Evolutionary conservation across 192 early-diverging fungal genomes (phyloP).

Genomic region (Coemansia sp.): DNA sequence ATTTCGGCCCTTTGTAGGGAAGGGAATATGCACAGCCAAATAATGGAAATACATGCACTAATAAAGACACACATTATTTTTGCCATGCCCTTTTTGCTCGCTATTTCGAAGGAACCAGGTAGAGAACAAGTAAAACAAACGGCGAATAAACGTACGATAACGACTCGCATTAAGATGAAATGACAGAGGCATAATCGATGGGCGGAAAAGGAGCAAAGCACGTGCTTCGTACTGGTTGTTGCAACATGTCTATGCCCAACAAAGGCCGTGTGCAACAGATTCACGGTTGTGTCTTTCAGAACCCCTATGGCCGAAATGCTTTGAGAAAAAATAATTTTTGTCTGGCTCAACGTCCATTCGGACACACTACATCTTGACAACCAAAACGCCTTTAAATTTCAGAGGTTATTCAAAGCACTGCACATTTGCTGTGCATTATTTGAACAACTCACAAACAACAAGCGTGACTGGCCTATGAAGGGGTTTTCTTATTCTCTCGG

Average conservation of each 20-base stretch:
- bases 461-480: background rate
- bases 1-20: background rate
- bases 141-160: background rate
- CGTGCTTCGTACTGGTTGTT: background rate
- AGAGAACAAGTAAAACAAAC: background rate
- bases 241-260: background rate
- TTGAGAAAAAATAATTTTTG: background rate
- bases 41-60: background rate
- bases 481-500: too few species aligned
- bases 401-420: background rate
- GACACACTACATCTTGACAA: background rate
- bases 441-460: background rate
- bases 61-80: constrained; percentile 7
- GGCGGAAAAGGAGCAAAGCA: background rate
- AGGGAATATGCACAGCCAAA: background rate
- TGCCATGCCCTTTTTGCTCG: background rate
- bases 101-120: background rate
- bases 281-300: constrained; percentile 3
- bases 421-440: too few species aligned
- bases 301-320: background rate
- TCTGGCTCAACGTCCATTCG: constrained; percentile 1
- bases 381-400: background rate
- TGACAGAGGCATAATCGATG: background rate
- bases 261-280: background rate
- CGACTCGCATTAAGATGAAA: background rate